A percentile compares a stretch with the other conserved stretches of the same genome.
phyloP scores from a whole-genome alignment of 2,329 filamentous ascomycete genomes.

The Tolypocladium inflatum region DNA sequence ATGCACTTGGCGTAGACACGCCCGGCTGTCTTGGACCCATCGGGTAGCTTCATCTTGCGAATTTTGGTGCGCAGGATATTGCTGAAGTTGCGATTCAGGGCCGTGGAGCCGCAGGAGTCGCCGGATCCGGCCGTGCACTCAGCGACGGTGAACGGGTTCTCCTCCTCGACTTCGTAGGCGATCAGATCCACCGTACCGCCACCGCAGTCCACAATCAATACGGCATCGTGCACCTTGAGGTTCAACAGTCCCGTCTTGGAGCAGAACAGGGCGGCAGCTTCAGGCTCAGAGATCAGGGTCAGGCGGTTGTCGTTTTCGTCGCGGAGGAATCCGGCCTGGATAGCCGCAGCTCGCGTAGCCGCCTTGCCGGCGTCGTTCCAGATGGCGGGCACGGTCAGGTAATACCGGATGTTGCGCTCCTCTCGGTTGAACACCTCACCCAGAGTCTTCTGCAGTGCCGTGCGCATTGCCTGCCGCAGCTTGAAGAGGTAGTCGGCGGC shows the following conservation, averaged over 20 bases:
- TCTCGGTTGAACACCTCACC: slow-evolving; percentile 97
- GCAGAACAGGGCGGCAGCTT: slow-evolving; percentile 95
- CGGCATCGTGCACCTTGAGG: slow-evolving; percentile 96
- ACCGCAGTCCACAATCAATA: slow-evolving; percentile 95
- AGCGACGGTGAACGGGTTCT: slow-evolving; percentile 91
- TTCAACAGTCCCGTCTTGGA: slow-evolving; percentile 94
- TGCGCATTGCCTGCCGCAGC: slow-evolving; percentile 91
- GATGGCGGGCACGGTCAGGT: slow-evolving; percentile 96
- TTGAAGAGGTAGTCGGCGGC: slow-evolving; percentile 99
- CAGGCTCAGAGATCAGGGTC: slow-evolving; percentile 90
- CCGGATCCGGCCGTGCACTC: slow-evolving; percentile 96
- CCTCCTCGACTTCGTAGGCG: slow-evolving; percentile 96
- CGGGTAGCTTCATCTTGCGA: slow-evolving; percentile 96
- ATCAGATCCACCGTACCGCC: slow-evolving; percentile 98
- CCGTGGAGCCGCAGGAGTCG: slow-evolving; percentile 96
- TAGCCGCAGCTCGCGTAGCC: slow-evolving; percentile 87
- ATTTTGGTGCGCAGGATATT: slow-evolving; percentile 98
- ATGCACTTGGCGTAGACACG: slow-evolving; percentile 99
- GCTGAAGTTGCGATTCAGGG: slow-evolving; percentile 94
- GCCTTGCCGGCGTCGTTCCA: slow-evolving; percentile 99
- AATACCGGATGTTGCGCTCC: slow-evolving; percentile 96
- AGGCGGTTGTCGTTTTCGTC: slow-evolving; percentile 97
- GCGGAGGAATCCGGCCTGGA: slow-evolving; percentile 91
- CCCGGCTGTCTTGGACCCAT: slow-evolving; percentile 93
- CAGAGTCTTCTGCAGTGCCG: slow-evolving; percentile 88